Conservation (phyloP, 2,329 filamentous ascomycete genomes). For the Trichoderma endophyticum region DNA sequence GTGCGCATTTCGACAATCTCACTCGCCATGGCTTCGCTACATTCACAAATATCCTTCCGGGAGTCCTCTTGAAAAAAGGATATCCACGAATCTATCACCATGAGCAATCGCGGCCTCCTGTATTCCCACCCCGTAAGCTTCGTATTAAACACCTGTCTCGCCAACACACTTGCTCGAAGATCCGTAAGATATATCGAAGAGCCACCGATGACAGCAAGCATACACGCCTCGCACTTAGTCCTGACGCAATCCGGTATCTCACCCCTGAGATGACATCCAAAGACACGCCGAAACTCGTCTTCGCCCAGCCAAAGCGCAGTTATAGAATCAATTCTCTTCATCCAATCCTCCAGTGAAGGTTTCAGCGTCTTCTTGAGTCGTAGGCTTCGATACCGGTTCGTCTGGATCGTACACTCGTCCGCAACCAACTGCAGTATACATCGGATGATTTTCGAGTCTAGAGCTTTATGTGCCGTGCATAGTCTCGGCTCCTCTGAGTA, state of each 20-base stretch:
- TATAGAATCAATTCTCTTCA: slow-evolving; percentile 27
- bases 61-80: slow-evolving; percentile 18
- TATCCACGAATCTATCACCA: slow-evolving; percentile 46
- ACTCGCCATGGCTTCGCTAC: background rate
- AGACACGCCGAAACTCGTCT: slow-evolving; percentile 35
- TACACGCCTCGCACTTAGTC: slow-evolving; percentile 49
- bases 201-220: slow-evolving; percentile 48
- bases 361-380: slow-evolving; percentile 16
- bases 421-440: slow-evolving; percentile 42
- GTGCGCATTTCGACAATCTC: slow-evolving; percentile 4
- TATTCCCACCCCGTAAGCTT: background rate
- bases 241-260: background rate
- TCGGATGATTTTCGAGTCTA: slow-evolving; percentile 44
- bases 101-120: slow-evolving; percentile 35
- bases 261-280: slow-evolving; percentile 29
- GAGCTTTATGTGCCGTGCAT: slow-evolving; percentile 39
- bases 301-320: slow-evolving; percentile 39
- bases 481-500: slow-evolving; percentile 35
- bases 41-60: background rate
- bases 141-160: slow-evolving; percentile 30
- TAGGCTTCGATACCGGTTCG: slow-evolving; percentile 29
- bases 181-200: slow-evolving; percentile 41
- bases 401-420: slow-evolving; percentile 39
- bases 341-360: slow-evolving; percentile 23
- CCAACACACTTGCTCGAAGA: slow-evolving; percentile 43